Conservation (phyloP, 495 filamentous ascomycete species). For the Penicillium lividum region DNA sequence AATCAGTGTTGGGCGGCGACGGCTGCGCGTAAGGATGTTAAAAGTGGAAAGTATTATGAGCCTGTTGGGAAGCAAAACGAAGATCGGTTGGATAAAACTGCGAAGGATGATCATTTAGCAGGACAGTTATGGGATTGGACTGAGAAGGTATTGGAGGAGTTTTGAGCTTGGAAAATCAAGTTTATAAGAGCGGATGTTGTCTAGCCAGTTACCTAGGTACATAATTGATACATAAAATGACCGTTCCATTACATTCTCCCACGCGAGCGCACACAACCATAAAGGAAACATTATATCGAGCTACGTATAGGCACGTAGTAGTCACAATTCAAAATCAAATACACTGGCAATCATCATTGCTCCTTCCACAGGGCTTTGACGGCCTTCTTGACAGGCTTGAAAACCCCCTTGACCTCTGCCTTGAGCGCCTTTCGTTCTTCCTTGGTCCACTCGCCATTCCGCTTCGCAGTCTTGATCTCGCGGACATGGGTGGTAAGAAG, state of each 20-base stretch:
- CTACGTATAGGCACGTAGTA: background rate
- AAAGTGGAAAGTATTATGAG: constrained; percentile 49
- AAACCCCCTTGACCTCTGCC: constrained; percentile 16
- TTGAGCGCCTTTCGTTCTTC: constrained; percentile 23
- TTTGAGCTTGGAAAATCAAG: background rate
- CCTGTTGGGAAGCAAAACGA: constrained; percentile 43
- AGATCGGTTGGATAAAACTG: constrained; percentile 21
- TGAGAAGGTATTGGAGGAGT: constrained; percentile 18
- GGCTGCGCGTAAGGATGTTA: constrained; percentile 25
- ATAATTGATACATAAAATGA: no score
- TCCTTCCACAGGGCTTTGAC: constrained; percentile 19
- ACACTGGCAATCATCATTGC: background rate
- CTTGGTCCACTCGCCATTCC: constrained; percentile 19
- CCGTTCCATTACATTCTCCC: no score
- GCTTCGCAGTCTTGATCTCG: constrained; percentile 18
- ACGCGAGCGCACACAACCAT: no score
- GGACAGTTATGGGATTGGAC: constrained; percentile 60
- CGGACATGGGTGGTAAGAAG: constrained; percentile 15
- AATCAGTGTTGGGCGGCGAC: constrained; percentile 60
- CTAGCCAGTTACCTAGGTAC: no score
- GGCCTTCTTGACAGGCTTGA: constrained; percentile 18
- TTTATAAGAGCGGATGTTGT: no score
- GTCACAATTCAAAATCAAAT: background rate
- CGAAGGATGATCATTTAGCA: constrained; percentile 46
- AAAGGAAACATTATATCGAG: background rate